These are phyloP conservation scores for Moricandia arvensis DNA, from an alignment of 345 rosid species.

Conservation along the genomic window DNA sequence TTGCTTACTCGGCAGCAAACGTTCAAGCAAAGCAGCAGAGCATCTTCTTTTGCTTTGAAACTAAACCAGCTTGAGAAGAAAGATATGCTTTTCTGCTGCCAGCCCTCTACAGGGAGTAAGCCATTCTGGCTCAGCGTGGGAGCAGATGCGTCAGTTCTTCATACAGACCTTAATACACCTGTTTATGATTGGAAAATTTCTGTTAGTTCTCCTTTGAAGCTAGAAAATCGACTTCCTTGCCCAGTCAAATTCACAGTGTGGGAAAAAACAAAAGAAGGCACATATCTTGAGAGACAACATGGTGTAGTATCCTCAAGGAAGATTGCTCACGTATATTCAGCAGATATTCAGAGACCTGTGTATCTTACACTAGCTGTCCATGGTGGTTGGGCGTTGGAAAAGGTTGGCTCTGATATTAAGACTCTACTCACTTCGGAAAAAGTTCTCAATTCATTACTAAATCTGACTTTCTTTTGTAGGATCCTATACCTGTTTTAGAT, in stretches of 20 bases:
- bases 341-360: conserved; percentile 68
- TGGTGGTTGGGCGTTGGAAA: conserved; percentile 94
- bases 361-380: conserved; percentile 73
- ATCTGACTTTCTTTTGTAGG: conserved; percentile 50
- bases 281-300: conserved; percentile 57
- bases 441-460: not conserved
- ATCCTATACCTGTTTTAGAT: conserved; percentile 76
- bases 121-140: conserved; percentile 87
- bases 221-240: conserved; percentile 96
- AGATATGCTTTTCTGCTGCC: conserved; percentile 74
- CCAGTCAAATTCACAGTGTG: conserved; percentile 79
- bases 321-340: conserved; percentile 64
- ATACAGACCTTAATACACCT: conserved; percentile 86
- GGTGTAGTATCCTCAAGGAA: conserved; percentile 66
- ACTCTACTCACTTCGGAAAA: conserved; percentile 2
- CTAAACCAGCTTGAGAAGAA: conserved; percentile 88
- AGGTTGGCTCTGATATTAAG: conserved; percentile 48
- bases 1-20: conserved; percentile 59
- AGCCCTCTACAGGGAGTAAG: conserved; percentile 53
- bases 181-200: conserved; percentile 97
- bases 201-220: conserved; percentile 77
- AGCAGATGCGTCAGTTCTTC: conserved; percentile 86
- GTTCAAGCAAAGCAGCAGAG: conserved; percentile 58
- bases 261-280: conserved; percentile 83
- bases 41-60: conserved; percentile 51